Conservation (phyloP, 176 grass and related monocot species). For the Phragmites australis region DNA sequence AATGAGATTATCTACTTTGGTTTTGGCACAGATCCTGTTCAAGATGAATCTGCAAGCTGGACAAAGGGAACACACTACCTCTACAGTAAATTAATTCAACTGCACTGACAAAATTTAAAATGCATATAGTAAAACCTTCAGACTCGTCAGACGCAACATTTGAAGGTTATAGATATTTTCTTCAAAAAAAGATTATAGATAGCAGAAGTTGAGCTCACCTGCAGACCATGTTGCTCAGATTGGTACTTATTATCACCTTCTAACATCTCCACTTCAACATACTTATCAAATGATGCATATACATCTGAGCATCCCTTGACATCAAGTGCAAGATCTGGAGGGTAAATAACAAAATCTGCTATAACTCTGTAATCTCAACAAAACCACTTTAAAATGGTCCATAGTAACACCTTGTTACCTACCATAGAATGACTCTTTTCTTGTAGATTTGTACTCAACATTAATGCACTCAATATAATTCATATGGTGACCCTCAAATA, state of each 20-base stretch:
- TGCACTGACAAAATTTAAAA: not conserved
- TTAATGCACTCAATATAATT: slow-evolving; percentile 88
- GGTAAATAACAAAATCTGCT: not conserved
- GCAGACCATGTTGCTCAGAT: slow-evolving; percentile 69
- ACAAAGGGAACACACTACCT: slow-evolving; percentile 1
- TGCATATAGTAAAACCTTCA: not conserved
- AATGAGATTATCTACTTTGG: not conserved
- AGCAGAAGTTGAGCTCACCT: slow-evolving; percentile 46
- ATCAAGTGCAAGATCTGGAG: slow-evolving; percentile 70
- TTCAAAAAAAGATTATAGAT: too few relatives aligned
- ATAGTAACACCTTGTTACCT: slow-evolving; percentile 34
- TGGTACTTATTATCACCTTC: slow-evolving; percentile 86
- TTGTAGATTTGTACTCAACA: slow-evolving; percentile 73
- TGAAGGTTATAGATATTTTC: not conserved
- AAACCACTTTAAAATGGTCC: slow-evolving; percentile 11
- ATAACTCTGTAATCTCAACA: slow-evolving; percentile 8
- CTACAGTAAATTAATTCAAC: slow-evolving; percentile 18
- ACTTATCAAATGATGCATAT: slow-evolving; percentile 87
- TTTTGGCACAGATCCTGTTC: not conserved
- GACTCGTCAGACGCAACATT: not conserved
- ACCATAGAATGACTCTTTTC: slow-evolving; percentile 89
- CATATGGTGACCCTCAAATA: slow-evolving; percentile 85
- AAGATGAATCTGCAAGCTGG: slow-evolving; percentile 10
- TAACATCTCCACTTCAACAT: slow-evolving; percentile 72
- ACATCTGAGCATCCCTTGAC: slow-evolving; percentile 80